A percentile compares a stretch with the other conserved stretches of the same genome.
These are phyloP conservation scores for Stephanodiscus triporus DNA, from an alignment of 108 stramenopile species.

Conservation along the genomic window DNA sequence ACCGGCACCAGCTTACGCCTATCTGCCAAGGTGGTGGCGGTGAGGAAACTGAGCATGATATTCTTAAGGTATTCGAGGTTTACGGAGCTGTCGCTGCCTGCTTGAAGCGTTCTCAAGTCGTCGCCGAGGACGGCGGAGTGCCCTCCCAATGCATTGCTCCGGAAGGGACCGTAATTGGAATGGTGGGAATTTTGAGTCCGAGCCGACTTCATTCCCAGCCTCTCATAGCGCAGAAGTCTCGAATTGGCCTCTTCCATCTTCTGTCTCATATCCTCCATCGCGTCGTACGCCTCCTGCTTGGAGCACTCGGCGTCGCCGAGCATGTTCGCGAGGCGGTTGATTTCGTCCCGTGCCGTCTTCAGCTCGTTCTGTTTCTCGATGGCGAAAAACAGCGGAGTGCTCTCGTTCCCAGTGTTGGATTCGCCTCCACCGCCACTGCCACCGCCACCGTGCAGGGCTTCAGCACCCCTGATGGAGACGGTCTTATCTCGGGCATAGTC, in stretches of 20 bases:
- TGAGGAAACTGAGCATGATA: slow-evolving; percentile 82
- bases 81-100: slow-evolving; percentile 52
- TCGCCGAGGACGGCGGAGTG: slow-evolving; percentile 1
- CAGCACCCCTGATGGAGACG: slow-evolving; percentile 1
- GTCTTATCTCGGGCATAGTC: slow-evolving; percentile 1
- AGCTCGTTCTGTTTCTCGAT: slow-evolving; percentile 91
- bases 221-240: slow-evolving; percentile 61
- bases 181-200: slow-evolving; percentile 18
- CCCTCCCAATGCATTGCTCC: slow-evolving; percentile 15
- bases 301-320: slow-evolving; percentile 77
- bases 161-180: slow-evolving; percentile 29
- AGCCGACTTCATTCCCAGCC: slow-evolving; percentile 50
- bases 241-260: slow-evolving; percentile 79
- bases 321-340: slow-evolving; percentile 77
- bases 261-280: slow-evolving; percentile 65
- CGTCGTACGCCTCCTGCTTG: slow-evolving; percentile 78
- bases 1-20: slow-evolving; percentile 79
- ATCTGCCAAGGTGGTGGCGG: slow-evolving; percentile 70
- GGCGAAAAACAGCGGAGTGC: slow-evolving; percentile 83
- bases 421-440: slow-evolving; percentile 3
- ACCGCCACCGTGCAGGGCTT: slow-evolving; percentile 6
- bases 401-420: slow-evolving; percentile 29
- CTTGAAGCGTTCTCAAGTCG: not conserved
- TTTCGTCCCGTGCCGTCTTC: slow-evolving; percentile 83
- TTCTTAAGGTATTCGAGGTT: slow-evolving; percentile 90